Percentiles rank a stretch among this genome's conserved stretches.
Conservation (phyloP, 2,329 filamentous ascomycete species). For the Trichoderma guizhouense region DNA sequence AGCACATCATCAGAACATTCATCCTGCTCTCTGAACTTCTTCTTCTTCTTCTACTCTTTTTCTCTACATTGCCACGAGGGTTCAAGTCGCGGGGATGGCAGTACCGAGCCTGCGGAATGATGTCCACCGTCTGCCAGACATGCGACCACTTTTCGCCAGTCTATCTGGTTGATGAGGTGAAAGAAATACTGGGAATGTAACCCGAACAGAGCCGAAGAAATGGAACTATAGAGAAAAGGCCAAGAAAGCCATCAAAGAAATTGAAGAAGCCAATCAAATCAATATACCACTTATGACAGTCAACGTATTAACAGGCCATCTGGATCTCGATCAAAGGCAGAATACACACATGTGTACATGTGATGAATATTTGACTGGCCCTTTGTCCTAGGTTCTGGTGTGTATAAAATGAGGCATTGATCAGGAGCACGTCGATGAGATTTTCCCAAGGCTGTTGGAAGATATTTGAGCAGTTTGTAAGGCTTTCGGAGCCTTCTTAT, state of each 20-base stretch:
- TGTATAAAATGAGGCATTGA: neutral
- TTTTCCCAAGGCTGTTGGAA: neutral
- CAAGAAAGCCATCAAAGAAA: neutral
- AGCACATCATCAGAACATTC: neutral
- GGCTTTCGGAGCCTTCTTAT: neutral
- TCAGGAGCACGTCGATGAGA: neutral
- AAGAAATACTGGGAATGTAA: neutral
- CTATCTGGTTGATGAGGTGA: neutral
- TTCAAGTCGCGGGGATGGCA: neutral
- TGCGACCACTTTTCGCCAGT: neutral
- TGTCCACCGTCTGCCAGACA: neutral
- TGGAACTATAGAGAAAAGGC: accelerated
- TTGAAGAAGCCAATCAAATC: neutral
- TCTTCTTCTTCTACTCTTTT: neutral
- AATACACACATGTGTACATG: neutral
- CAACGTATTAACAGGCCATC: neutral
- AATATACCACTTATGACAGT: neutral
- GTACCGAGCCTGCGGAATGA: neutral
- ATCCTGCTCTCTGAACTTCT: neutral
- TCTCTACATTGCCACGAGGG: neutral
- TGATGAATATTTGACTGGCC: neutral
- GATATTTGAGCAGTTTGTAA: neutral
- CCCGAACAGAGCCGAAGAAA: neutral
- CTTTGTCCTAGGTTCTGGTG: neutral
- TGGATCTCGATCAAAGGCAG: neutral